Base-by-base conservation (phyloP, 805 yeast species). In the Clavispora carvajalis region DNA sequence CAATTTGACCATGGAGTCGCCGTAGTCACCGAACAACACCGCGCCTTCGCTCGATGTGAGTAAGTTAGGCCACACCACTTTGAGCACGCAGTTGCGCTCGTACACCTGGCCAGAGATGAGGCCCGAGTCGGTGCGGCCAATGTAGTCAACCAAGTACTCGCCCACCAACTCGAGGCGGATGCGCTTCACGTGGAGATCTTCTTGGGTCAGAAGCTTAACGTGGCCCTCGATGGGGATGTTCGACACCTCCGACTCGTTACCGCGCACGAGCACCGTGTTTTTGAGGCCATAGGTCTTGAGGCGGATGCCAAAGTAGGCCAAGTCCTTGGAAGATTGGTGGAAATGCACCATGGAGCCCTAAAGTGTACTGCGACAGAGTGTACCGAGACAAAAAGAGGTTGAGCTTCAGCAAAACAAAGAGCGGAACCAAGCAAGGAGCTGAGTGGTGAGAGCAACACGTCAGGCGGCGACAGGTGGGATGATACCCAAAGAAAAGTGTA, bases 11-110 rank as follows among this genome's bases (percentile, higher is more conserved):
- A 60, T 53, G 31, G 41, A 43, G 40, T 70, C 71, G 12, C 75
- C 74, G 46, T 71, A 72, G 39, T 64, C 58, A 3, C 78, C 77
- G 37, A 54, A 60, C 7, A 48, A 41, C 4, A 74, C 54, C 3
- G 36, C 45, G 2, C 79, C 80, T 5, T 62, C 56, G 1, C 65
- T 52, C 31, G 54, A 48, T 11, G 66, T 62, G 33, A 76, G 56
- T 25, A 76, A 55, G 45, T 76, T 76, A 36, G 61, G 58, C 81
- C 81, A 76, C 13, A 64, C 69, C 19, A 67, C 73, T 22, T 61
- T 56, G 34, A 76, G 47, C 6, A 70, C 66, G 33, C 68, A 62
- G 13, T 60, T 53, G 19, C 68, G 59, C 34, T 71, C 76, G 22
- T 56, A 45, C 12, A 68, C 61, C 28, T 66, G 68, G 33, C 61